Evolutionary conservation across 148 eudicot species (phyloP).

Genomic region (Euryodendron excelsum): DNA sequence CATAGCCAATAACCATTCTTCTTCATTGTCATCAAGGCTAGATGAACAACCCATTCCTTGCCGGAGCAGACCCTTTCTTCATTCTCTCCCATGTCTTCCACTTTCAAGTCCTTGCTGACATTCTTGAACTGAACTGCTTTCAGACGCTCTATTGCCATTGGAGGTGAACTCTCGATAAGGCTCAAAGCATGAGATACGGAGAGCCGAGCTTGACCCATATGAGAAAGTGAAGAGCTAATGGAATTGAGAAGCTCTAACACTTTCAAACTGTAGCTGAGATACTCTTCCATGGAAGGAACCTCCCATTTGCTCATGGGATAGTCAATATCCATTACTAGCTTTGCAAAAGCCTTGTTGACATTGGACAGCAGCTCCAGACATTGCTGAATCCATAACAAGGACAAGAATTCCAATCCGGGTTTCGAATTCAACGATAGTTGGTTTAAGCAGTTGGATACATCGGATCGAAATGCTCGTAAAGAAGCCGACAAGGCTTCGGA

Average conservation of each 20-base stretch:
- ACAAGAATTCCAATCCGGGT: slow-evolving; percentile 29
- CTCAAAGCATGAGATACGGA: slow-evolving; percentile 40
- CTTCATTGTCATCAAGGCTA: slow-evolving; percentile 47
- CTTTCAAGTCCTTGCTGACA: slow-evolving; percentile 14
- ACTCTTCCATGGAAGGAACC: slow-evolving; percentile 34
- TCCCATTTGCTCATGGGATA: slow-evolving; percentile 61
- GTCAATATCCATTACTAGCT: slow-evolving; percentile 49
- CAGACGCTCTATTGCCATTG: slow-evolving; percentile 13
- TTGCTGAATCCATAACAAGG: slow-evolving; percentile 31
- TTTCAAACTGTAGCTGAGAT: slow-evolving; percentile 43
- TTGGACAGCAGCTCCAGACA: slow-evolving; percentile 38
- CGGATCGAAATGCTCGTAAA: slow-evolving; percentile 35
- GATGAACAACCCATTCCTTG: slow-evolving; percentile 34
- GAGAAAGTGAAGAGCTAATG: slow-evolving; percentile 44
- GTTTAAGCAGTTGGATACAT: slow-evolving; percentile 28
- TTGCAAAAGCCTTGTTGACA: slow-evolving; percentile 52
- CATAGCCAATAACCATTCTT: slow-evolving; percentile 36
- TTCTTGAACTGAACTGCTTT: slow-evolving; percentile 20
- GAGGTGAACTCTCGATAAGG: slow-evolving; percentile 19
- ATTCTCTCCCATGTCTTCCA: not conserved
- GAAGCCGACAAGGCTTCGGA: slow-evolving; percentile 27
- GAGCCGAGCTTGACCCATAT: slow-evolving; percentile 41
- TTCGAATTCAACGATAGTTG: slow-evolving; percentile 23
- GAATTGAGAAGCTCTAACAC: slow-evolving; percentile 51
- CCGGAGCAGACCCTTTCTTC: slow-evolving; percentile 13